phyloP scores from a whole-genome alignment of 2,329 filamentous ascomycete genomes.

The Tricladium varicosporioides region DNA sequence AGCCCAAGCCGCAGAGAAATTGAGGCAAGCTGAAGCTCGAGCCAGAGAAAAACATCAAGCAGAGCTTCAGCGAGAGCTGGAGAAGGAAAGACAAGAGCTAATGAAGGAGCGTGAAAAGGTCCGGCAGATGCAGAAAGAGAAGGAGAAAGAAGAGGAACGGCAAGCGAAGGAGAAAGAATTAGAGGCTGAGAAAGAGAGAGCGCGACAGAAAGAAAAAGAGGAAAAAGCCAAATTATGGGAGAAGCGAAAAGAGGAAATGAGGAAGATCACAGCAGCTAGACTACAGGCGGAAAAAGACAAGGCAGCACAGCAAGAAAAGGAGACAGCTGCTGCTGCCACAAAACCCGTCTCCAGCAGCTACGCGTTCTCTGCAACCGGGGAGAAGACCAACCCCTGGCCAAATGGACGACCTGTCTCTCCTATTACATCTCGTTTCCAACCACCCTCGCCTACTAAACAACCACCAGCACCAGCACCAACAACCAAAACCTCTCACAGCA shows the following conservation, averaged over 20 bases:
- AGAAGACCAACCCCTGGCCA: conserved; percentile 70
- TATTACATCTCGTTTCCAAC: conserved; percentile 32
- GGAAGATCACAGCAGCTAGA: background rate
- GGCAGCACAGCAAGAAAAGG: conserved; percentile 14
- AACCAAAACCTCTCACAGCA: conserved; percentile 57
- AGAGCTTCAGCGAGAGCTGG: background rate
- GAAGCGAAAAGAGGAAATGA: conserved; percentile 22
- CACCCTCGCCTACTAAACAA: conserved; percentile 39
- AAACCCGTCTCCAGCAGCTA: conserved; percentile 44
- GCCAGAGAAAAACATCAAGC: conserved; percentile 4
- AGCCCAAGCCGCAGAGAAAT: conserved; percentile 51
- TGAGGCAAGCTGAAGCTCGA: conserved; percentile 22
- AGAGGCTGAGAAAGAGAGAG: conserved; percentile 28
- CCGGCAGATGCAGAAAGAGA: conserved; percentile 20
- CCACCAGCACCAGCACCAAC: conserved; percentile 46
- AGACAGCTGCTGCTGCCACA: conserved; percentile 22
- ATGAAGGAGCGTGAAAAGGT: conserved; percentile 6
- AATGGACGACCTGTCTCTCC: conserved; percentile 52
- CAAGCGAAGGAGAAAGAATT: conserved; percentile 32
- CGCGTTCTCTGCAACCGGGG: conserved; percentile 63
- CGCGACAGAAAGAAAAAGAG: conserved; percentile 25
- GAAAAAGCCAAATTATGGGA: conserved; percentile 27
- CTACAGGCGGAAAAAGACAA: conserved; percentile 7
- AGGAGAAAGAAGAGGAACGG: conserved; percentile 35
- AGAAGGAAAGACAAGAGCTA: conserved; percentile 37